Conservation (phyloP, 441 rosid species). For the Euphorbia schlechtendalii region DNA sequence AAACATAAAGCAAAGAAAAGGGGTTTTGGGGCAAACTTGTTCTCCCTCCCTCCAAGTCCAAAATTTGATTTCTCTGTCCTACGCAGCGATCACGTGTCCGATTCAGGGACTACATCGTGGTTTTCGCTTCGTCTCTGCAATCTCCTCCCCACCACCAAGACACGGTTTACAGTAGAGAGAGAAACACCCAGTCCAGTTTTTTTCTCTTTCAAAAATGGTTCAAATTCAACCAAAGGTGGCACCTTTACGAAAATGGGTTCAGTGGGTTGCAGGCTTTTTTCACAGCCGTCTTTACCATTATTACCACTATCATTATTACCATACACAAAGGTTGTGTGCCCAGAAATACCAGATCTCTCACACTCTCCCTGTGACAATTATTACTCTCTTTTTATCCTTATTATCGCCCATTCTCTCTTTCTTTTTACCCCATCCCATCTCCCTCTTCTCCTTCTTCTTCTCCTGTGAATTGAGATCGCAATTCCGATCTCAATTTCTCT, state of each 20-base stretch:
- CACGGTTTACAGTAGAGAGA: constrained; percentile 1
- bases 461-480: constrained; percentile 1
- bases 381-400: constrained; percentile 24
- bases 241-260: constrained; percentile 2
- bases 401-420: constrained; percentile 9
- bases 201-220: too few species aligned
- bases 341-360: constrained; percentile 14
- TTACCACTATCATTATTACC: constrained; percentile 25
- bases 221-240: constrained; percentile 10
- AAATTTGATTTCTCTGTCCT: constrained; percentile 34
- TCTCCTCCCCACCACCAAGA: constrained; percentile 20
- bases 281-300: constrained; percentile 38
- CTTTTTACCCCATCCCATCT: too few species aligned
- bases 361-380: constrained; percentile 22
- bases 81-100: constrained; percentile 40
- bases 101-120: constrained; percentile 38
- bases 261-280: constrained; percentile 17
- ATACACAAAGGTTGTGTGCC: constrained; percentile 28
- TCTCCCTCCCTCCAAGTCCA: too few species aligned
- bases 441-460: constrained; percentile 10
- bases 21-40: too few species aligned
- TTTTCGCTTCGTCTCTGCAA: constrained; percentile 26
- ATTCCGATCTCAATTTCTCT: too few species aligned
- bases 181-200: too few species aligned
- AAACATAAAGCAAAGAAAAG: too few species aligned